Evolutionary conservation across 2,329 filamentous ascomycete species (phyloP).

Genomic region (Fusarium redolens): DNA sequence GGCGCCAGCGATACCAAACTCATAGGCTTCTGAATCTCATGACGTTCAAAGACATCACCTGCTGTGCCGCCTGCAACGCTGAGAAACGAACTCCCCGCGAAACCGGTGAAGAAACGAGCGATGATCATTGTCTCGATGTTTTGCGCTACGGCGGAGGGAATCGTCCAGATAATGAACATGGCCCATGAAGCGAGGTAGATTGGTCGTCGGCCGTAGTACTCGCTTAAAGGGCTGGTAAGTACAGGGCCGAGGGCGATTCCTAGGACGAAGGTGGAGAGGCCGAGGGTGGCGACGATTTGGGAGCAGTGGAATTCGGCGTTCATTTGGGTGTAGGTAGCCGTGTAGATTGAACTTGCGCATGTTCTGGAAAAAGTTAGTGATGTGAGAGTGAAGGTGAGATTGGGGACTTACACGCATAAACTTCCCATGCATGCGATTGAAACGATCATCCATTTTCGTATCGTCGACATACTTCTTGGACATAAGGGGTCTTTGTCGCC

Average conservation of each 20-base stretch:
- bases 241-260: constrained; percentile 71
- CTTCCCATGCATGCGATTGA: constrained; percentile 28
- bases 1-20: constrained; percentile 33
- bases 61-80: constrained; percentile 38
- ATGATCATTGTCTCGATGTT: constrained; percentile 83
- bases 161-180: constrained; percentile 79
- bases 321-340: constrained; percentile 34
- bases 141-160: constrained; percentile 79
- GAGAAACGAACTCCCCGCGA: constrained; percentile 63
- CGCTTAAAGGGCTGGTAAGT: constrained; percentile 68
- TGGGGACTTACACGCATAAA: constrained; percentile 22
- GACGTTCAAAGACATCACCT: constrained; percentile 17
- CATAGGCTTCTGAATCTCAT: constrained; percentile 39
- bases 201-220: constrained; percentile 78
- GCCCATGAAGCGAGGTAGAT: constrained; percentile 79
- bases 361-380: constrained; percentile 62
- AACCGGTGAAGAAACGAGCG: constrained; percentile 78
- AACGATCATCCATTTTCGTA: constrained; percentile 31
- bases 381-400: fast-evolving
- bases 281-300: constrained; percentile 11
- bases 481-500: constrained; percentile 26
- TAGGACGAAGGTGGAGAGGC: constrained; percentile 36
- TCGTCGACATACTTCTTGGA: constrained; percentile 17
- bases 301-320: constrained; percentile 28
- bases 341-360: constrained; percentile 82